Evolutionary conservation across 2,329 filamentous ascomycete species (phyloP), one percentile per base, ranked within the genome.

Genomic region (Pyrenophora teres): DNA sequence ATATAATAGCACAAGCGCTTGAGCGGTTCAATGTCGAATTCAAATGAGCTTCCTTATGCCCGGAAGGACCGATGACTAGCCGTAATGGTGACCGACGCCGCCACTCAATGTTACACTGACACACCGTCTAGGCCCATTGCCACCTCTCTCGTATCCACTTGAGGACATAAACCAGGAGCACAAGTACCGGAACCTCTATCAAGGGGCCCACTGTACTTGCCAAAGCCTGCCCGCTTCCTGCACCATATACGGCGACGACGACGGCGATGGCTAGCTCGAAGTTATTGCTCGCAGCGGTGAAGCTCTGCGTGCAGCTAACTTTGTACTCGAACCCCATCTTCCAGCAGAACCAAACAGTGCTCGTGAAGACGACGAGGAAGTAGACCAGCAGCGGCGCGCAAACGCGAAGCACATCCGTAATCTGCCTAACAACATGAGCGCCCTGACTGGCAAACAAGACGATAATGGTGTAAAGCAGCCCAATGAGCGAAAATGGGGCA

Each of bases 181-280:
- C 67, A 53, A 96, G 70, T 1, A 96, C 90, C 0, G 91, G 91
- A 3, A 96, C 91, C 68, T 96, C 91, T 45, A 96, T 88, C 59
- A 96, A 73, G 2, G 92, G 92, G 0, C 91, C 90, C 0, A 96
- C 90, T 0, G 91, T 95, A 6, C 88, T 81, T 0, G 92, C 90
- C 38, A 96, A 77, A 0, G 91, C 91, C 73, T 96, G 86, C 42
- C 92, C 85, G 63, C 89, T 93, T 35, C 88, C 77, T 0, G 87
- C 81, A 0, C 91, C 92, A 74, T 88, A 96, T 0, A 87, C 87
- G 0, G 91, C 88, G 3, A 96, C 86, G 0, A 89, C 89, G 0
- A 96, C 91, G 0, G 91, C 91, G 74, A 96, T 96, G 0, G 92
- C 90, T 19, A 96, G 77, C 76, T 96, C 92, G 65, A 96, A 96